Percentiles rank a stretch among this genome's conserved stretches.
Conservation (phyloP, 2,329 filamentous ascomycete genomes). For the Cytospora piceae region DNA sequence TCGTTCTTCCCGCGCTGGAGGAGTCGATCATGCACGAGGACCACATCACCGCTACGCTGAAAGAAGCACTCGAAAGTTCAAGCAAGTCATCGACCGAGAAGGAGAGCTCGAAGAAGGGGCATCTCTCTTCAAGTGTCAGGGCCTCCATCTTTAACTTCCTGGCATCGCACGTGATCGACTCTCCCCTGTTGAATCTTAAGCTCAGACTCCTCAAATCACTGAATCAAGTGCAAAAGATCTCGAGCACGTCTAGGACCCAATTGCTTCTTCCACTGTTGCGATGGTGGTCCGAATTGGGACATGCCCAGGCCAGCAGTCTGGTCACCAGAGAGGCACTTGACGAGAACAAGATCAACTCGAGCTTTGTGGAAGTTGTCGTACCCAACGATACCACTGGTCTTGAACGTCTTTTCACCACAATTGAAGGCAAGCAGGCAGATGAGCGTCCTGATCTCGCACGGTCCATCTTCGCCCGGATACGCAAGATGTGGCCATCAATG, state of each 20-base stretch:
- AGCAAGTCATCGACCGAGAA: slow-evolving; percentile 37
- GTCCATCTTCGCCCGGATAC: slow-evolving; percentile 70
- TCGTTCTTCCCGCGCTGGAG: slow-evolving; percentile 77
- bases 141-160: slow-evolving; percentile 72
- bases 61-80: slow-evolving; percentile 60
- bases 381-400: slow-evolving; percentile 58
- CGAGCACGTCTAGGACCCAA: slow-evolving; percentile 69
- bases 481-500: slow-evolving; percentile 72
- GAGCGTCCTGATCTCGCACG: slow-evolving; percentile 61
- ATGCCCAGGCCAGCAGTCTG: slow-evolving; percentile 53
- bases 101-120: slow-evolving; percentile 48
- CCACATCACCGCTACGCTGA: slow-evolving; percentile 69
- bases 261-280: slow-evolving; percentile 76
- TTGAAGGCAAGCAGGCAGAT: slow-evolving; percentile 47
- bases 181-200: slow-evolving; percentile 72
- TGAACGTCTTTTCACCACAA: slow-evolving; percentile 53
- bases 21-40: slow-evolving; percentile 82
- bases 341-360: slow-evolving; percentile 40
- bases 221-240: slow-evolving; percentile 73
- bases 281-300: slow-evolving; percentile 65
- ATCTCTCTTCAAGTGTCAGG: slow-evolving; percentile 64
- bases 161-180: slow-evolving; percentile 70
- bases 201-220: slow-evolving; percentile 71
- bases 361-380: slow-evolving; percentile 56
- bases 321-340: slow-evolving; percentile 47